Evolutionary conservation across 805 yeast genomes (phyloP), one percentile per base, ranked within the genome.

Genomic region (Saccharomycopsis vini): DNA sequence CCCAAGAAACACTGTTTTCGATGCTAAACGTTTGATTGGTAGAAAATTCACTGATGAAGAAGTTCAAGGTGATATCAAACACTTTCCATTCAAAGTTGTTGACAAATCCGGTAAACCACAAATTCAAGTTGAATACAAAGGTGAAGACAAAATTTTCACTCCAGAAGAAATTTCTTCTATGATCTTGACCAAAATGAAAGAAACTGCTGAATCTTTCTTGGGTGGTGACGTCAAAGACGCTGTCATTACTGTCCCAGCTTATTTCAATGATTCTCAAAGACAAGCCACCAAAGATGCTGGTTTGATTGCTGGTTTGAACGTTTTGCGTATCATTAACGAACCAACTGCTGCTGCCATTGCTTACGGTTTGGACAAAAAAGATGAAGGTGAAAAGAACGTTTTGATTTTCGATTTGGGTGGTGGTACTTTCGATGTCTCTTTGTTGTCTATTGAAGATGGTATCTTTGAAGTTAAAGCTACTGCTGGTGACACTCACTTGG

Each of bases 331-430:
- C 66, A 82, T 82, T 62, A 82, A 82, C 72, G 92, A 82, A 72
- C 92, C 92, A 59, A 87, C 96, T 52, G 96, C 96, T 42, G 96
- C 96, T 54, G 96, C 96, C 53, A 85, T 87, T 69, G 96, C 96
- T 55, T 88, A 88, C 72, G 96, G 96, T 71, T 76, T 89, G 52
- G 90, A 83, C 56, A 77, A 79, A 72, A 71, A 72, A 54, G 74
- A 79, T 62, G 76, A 75, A 64, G 79, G 77, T 60, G 96, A 89
- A 72, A 82, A 81, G 68, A 85, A 89, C 64, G 94, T 89, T 47
- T 75, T 88, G 62, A 86, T 88, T 64, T 88, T 87, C 72, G 97
- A 88, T 70, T 77, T 89, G 59, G 97, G 97, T 78, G 97, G 97
- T 74, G 97, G 97, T 79, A 89, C 97, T 61, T 89, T 89, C 72